Conservation (phyloP, 2,329 filamentous ascomycete species). For the Beauveria australis region DNA sequence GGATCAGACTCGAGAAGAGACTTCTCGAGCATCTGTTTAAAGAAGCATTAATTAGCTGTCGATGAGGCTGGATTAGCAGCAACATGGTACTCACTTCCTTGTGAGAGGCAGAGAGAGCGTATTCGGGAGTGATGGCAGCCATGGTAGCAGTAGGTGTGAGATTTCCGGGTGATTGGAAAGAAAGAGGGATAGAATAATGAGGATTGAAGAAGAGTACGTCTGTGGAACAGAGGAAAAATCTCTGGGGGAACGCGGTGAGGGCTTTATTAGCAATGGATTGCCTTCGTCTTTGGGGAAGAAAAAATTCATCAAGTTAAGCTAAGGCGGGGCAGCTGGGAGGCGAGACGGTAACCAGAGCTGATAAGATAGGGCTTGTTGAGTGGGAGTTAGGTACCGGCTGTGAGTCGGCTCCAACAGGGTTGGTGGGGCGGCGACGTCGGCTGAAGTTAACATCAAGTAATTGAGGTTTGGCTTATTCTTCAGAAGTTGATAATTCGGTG, state of each 20-base stretch:
- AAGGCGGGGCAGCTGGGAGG: slow-evolving; percentile 4
- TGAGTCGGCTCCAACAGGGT: neutral
- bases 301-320: neutral
- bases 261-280: slow-evolving; percentile 7
- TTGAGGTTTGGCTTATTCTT: neutral
- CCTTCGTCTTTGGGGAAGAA: slow-evolving; percentile 2
- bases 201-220: slow-evolving; percentile 6
- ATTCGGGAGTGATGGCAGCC: slow-evolving; percentile 35
- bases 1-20: slow-evolving; percentile 84
- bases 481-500: neutral
- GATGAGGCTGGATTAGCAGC: slow-evolving; percentile 1
- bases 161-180: slow-evolving; percentile 1
- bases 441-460: neutral
- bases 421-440: neutral
- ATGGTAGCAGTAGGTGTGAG: slow-evolving; percentile 24
- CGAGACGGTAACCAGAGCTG: neutral
- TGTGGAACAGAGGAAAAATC: neutral
- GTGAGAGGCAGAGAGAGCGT: slow-evolving; percentile 46
- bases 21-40: slow-evolving; percentile 80
- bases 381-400: neutral
- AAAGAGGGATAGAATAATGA: slow-evolving; percentile 6
- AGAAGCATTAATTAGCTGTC: slow-evolving; percentile 20
- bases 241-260: slow-evolving; percentile 10
- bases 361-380: slow-evolving; percentile 2
- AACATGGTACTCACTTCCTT: slow-evolving; percentile 38